Evolutionary conservation across 345 rosid genomes (phyloP), one percentile per base, ranked within the genome.

Genomic region (Salix arbutifolia): DNA sequence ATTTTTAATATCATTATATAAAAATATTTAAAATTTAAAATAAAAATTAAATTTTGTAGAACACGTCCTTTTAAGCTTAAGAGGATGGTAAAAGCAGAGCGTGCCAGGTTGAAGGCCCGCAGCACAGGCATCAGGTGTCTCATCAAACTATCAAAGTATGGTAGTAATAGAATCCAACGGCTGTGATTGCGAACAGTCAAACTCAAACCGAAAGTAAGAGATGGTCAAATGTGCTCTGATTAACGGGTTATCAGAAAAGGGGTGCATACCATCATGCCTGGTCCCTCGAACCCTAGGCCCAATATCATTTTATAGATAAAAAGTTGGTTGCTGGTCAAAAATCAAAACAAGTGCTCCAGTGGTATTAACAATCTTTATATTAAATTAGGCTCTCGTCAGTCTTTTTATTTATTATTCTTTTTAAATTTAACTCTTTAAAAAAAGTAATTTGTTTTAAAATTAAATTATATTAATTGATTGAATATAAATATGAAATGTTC

Each of bases 181-280:
- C 48, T 52, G 37, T 46, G 71, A 77, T 71, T 77, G 30, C 7
- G 25, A 35, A 3, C 30, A 17, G 23, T 65, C 65, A 77, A 52
- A 71, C 71, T 46, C 40, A 65, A 70, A 50, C 71, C 76, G 71
- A 77, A 77, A 62, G 80, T 23, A 25, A 28, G 23, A 28, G 35
- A n/a, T 33, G 71, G 75, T 77, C 80, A 77, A 76, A 77, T 37
- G 62, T 50, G 75, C 65, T 71, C 48, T 50, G 75, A 50, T 42
- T 26, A 33, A 61, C 11, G 58, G 42, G 60, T 28, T 60, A 62
- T 69, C 61, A 23, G 11, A 60, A 9, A 42, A 76, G 73, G 78
- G 38, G 11, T 28, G 67, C 68, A 76, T 19, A 23, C 42, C 56
- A 62, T 70, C 33, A 70, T 77, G 74, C 38, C 33, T 46, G 79